Evolutionary conservation across 768 basidiomycete genomes (phyloP).

Genomic region (Xerocomellus chrysenteron): DNA sequence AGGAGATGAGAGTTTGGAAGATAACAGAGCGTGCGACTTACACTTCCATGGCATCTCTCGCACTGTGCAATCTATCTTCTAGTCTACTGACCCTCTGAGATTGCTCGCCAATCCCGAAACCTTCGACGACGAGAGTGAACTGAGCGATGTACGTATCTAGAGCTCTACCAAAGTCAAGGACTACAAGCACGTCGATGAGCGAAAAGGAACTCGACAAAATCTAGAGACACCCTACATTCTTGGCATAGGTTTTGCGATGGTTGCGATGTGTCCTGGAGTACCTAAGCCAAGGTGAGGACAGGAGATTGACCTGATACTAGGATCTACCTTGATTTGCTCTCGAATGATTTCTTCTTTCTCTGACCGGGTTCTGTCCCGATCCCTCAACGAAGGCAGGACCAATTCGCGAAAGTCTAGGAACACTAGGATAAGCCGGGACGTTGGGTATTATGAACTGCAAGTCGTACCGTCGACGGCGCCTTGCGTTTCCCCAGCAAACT

Average conservation of each 20-base stretch:
- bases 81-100: slow-evolving; percentile 5
- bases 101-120: slow-evolving; percentile 2
- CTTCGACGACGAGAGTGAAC: slow-evolving; percentile 15
- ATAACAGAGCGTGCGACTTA: neutral
- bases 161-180: slow-evolving; percentile 15
- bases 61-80: neutral
- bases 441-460: neutral
- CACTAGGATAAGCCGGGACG: neutral
- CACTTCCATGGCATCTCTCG: slow-evolving; percentile 16
- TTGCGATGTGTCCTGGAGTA: slow-evolving; percentile 13
- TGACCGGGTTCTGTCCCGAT: neutral
- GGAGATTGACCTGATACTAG: neutral
- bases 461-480: slow-evolving; percentile 14
- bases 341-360: slow-evolving; percentile 17
- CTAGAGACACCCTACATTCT: slow-evolving; percentile 9
- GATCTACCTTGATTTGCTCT: slow-evolving; percentile 15
- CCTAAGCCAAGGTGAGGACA: slow-evolving; percentile 7
- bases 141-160: slow-evolving; percentile 14
- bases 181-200: neutral
- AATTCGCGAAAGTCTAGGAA: slow-evolving; percentile 17
- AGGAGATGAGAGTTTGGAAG: neutral
- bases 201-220: neutral
- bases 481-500: slow-evolving; percentile 21
- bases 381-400: slow-evolving; percentile 15
- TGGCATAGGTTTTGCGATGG: slow-evolving; percentile 21